These are phyloP conservation scores for Groenewaldozyma salmanticensis DNA, from an alignment of 805 yeast genomes.

Conservation along the genomic window DNA sequence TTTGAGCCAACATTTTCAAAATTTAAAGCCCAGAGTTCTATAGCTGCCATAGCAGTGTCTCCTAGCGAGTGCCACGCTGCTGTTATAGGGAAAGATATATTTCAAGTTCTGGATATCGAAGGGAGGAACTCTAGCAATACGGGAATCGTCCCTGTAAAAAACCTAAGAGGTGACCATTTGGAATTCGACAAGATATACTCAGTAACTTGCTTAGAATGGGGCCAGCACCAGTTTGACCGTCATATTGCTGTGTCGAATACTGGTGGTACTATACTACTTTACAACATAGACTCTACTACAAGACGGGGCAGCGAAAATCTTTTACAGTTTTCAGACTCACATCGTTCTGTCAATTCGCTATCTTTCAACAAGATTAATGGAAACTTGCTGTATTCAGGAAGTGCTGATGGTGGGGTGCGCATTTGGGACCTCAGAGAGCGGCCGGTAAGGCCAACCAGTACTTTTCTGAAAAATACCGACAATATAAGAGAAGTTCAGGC, in stretches of 20 bases:
- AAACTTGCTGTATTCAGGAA: conserved; percentile 59
- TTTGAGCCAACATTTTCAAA: no score
- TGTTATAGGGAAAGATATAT: conserved; percentile 23
- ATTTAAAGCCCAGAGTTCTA: conserved; percentile 16
- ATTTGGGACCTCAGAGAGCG: conserved; percentile 74
- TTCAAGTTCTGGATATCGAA: conserved; percentile 17
- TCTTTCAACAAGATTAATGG: conserved; percentile 60
- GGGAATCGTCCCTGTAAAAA: conserved; percentile 4
- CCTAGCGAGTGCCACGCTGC: conserved; percentile 18
- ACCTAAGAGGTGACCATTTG: conserved; percentile 11
- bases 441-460: conserved; percentile 38
- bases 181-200: conserved; percentile 20
- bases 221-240: conserved; percentile 13
- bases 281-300: conserved; percentile 17
- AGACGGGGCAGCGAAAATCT: neutral
- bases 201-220: conserved; percentile 29
- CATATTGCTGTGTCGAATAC: conserved; percentile 23
- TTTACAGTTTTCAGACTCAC: conserved; percentile 26
- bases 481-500: conserved; percentile 52
- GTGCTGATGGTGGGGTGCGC: conserved; percentile 63
- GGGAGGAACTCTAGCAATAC: conserved; percentile 5
- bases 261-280: conserved; percentile 27
- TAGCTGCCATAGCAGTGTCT: conserved; percentile 23
- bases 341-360: conserved; percentile 44
- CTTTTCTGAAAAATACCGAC: conserved; percentile 58